These are phyloP conservation scores for Pleurotus pulmonarius DNA, from an alignment of 768 basidiomycete species.

Conservation along the genomic window DNA sequence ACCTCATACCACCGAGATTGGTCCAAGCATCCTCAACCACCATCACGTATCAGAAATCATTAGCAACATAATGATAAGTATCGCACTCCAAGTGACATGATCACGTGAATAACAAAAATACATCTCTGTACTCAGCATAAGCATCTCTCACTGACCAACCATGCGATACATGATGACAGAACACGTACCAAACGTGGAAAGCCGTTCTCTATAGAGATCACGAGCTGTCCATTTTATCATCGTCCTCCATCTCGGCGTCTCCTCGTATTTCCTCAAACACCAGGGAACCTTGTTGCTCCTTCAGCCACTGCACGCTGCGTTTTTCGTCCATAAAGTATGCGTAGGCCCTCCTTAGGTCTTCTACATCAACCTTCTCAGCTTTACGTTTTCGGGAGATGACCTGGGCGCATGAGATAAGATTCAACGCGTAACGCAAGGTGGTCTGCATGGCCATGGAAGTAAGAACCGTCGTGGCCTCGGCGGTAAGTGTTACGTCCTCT, in stretches of 20 bases:
- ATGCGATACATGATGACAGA: background rate
- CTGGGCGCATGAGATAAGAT: slow-evolving; percentile 90
- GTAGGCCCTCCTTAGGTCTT: slow-evolving; percentile 83
- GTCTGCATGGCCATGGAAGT: slow-evolving; percentile 87
- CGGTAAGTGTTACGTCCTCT: slow-evolving; percentile 84
- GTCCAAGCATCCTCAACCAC: background rate
- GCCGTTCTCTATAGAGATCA: slow-evolving; percentile 14
- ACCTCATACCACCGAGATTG: slow-evolving; percentile 1
- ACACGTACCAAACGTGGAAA: background rate
- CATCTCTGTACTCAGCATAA: background rate
- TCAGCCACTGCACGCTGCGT: slow-evolving; percentile 87
- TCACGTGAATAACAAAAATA: background rate
- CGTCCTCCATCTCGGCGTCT: slow-evolving; percentile 19
- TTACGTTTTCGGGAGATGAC: slow-evolving; percentile 84
- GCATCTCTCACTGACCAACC: background rate
- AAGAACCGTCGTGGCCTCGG: slow-evolving; percentile 73
- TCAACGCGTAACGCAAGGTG: slow-evolving; percentile 90
- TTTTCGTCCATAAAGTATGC: slow-evolving; percentile 92
- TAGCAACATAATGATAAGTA: background rate
- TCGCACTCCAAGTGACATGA: background rate
- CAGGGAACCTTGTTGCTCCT: slow-evolving; percentile 73
- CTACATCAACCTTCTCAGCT: slow-evolving; percentile 73
- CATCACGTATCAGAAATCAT: background rate
- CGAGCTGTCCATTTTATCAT: slow-evolving; percentile 28
- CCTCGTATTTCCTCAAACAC: slow-evolving; percentile 68